Percentiles rank a stretch among this genome's conserved stretches.
phyloP scores from a whole-genome alignment of 805 yeast genomes.

The Zygoascus flipseniorum region DNA sequence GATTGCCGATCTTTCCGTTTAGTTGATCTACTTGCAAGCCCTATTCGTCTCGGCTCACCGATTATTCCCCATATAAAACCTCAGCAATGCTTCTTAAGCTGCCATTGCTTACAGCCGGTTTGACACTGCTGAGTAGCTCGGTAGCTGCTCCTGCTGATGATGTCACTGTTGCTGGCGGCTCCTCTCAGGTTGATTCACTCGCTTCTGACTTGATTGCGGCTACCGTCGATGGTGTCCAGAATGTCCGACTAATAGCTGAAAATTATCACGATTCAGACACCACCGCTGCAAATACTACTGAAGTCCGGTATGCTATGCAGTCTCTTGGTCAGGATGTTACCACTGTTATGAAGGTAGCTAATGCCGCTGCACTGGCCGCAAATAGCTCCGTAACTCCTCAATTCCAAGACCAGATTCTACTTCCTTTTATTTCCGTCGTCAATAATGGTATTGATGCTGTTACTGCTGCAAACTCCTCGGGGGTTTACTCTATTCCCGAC shows the following conservation, averaged over 20 bases:
- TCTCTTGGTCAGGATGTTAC: not conserved
- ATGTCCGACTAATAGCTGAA: not conserved
- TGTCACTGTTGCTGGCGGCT: not conserved
- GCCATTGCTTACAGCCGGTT: not conserved
- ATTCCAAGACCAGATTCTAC: not conserved
- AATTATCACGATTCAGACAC: not conserved
- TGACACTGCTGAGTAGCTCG: not conserved
- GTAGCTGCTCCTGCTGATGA: not conserved
- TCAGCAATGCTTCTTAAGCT: not conserved
- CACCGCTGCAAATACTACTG: not conserved
- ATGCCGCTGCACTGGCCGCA: not conserved
- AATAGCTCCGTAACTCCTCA: not conserved
- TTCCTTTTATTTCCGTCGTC: not conserved
- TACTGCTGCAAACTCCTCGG: not conserved
- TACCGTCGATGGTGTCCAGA: constrained; percentile 1
- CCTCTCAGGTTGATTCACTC: not conserved
- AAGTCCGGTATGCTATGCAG: not conserved
- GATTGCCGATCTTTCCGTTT: not conserved
- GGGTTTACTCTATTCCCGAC: not conserved
- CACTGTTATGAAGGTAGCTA: not conserved
- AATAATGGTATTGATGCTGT: not conserved
- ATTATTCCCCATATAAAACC: not conserved
- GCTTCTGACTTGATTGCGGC: not conserved
- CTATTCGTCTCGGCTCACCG: too few relatives aligned
- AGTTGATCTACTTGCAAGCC: not conserved